Evolutionary conservation across 192 early-diverging fungal species (phyloP).

Genomic region (Paraglomus brasilianum): DNA sequence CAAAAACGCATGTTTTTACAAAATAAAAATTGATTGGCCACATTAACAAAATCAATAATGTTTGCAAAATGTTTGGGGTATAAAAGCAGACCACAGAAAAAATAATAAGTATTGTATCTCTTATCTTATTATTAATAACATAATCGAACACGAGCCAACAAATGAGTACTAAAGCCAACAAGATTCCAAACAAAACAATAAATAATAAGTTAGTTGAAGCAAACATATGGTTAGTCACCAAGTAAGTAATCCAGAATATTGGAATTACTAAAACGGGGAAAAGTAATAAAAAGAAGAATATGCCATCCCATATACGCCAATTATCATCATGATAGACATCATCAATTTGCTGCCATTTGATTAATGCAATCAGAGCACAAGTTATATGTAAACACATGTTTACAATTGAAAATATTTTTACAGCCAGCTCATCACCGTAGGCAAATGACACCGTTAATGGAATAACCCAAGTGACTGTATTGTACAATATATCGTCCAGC

Average conservation of each 20-base stretch:
- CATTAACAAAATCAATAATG: neutral
- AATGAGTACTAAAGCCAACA: neutral
- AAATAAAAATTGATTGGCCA: constrained; percentile 24
- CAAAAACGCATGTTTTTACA: constrained; percentile 18
- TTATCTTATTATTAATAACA: too few species aligned
- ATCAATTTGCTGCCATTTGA: neutral
- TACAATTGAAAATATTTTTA: constrained; percentile 29
- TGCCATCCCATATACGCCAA: too few species aligned
- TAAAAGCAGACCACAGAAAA: neutral
- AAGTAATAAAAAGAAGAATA: neutral
- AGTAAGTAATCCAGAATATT: neutral
- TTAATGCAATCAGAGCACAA: constrained; percentile 7
- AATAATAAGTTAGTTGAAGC: neutral
- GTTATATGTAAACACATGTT: constrained; percentile 20
- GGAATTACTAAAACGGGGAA: constrained; percentile 2
- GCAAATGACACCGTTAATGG: too few species aligned
- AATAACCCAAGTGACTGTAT: constrained; percentile 20
- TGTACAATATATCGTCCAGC: constrained; percentile 26
- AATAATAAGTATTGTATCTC: too few species aligned
- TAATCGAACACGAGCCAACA: too few species aligned
- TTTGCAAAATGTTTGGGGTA: constrained; percentile 9
- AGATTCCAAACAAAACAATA: constrained; percentile 6
- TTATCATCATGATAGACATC: too few species aligned
- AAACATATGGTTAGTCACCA: neutral
- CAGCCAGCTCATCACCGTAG: too few species aligned